Percentiles rank a stretch among this genome's conserved stretches.
Evolutionary conservation across 257 asterid species (phyloP).

Genomic region (Nemophila menziesii): DNA sequence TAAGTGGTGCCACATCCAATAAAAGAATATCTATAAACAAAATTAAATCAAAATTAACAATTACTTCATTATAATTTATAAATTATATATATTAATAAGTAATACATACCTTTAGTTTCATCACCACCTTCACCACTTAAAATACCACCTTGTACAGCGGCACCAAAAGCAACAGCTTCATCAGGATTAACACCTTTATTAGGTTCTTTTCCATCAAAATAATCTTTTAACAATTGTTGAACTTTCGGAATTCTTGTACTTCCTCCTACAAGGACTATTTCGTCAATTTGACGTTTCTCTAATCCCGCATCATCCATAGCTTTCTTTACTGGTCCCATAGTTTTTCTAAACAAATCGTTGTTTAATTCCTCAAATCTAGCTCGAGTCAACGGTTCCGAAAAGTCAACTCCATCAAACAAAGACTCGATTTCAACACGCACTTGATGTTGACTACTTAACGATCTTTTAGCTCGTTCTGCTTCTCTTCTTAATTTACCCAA

Average conservation of each 20-base stretch:
- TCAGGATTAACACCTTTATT: slow-evolving; percentile 96
- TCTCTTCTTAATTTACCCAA: slow-evolving; percentile 93
- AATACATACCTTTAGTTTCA: slow-evolving; percentile 62
- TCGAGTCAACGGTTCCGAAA: slow-evolving; percentile 94
- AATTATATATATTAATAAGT: too few species aligned
- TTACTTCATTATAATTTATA: too few species aligned
- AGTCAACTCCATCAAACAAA: slow-evolving; percentile 78
- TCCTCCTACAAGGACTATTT: slow-evolving; percentile 96
- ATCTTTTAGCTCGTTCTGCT: slow-evolving; percentile 86
- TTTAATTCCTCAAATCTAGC: slow-evolving; percentile 94
- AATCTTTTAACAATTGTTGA: slow-evolving; percentile 80
- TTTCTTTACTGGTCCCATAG: slow-evolving; percentile 98
- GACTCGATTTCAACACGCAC: slow-evolving; percentile 95
- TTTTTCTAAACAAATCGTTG: slow-evolving; percentile 85
- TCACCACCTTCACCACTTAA: slow-evolving; percentile 97
- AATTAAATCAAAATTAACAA: neutral
- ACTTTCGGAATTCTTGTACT: slow-evolving; percentile 95
- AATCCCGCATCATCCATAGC: slow-evolving; percentile 96
- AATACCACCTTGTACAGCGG: slow-evolving; percentile 95
- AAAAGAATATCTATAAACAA: slow-evolving; percentile 55
- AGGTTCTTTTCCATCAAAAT: slow-evolving; percentile 88
- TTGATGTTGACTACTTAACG: slow-evolving; percentile 96
- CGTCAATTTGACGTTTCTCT: slow-evolving; percentile 74
- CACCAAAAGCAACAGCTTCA: slow-evolving; percentile 97
- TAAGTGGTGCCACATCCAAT: slow-evolving; percentile 88